Evolutionary conservation across 139 green algal genomes (phyloP).

Genomic region (Zygnema cylindricum): DNA sequence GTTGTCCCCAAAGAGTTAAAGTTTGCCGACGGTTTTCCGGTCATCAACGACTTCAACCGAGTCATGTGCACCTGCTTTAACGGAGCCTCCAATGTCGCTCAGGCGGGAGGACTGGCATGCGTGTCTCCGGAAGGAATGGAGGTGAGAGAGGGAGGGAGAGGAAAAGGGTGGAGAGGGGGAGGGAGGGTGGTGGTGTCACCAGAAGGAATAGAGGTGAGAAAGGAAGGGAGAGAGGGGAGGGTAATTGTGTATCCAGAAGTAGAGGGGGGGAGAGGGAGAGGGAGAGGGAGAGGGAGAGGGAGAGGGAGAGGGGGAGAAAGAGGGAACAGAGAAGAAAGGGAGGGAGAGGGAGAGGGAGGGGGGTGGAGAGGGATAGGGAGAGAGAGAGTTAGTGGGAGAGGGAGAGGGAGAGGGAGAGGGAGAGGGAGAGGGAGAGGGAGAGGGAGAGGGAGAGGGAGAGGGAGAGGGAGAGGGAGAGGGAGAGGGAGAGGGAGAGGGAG

Average conservation of each 20-base stretch:
- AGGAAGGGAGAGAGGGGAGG: not conserved
- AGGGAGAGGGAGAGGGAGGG: no score
- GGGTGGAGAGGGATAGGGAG: no score
- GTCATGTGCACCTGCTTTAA: conserved; percentile 99
- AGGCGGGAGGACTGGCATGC: conserved; percentile 88
- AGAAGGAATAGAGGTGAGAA: conserved; percentile 4
- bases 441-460: not conserved
- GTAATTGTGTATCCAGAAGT: no score
- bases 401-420: not conserved
- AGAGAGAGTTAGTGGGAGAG: no score
- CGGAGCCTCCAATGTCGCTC: conserved; percentile 91
- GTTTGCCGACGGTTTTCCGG: conserved; percentile 81
- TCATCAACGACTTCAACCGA: conserved; percentile 91
- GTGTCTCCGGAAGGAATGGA: conserved; percentile 68
- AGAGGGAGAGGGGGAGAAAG: not conserved
- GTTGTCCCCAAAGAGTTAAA: conserved; percentile 88
- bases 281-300: no score
- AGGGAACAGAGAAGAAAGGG: no score
- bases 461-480: not conserved
- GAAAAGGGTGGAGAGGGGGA: not conserved
- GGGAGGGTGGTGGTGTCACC: not conserved
- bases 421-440: not conserved
- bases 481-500: not conserved
- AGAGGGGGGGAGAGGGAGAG: no score
- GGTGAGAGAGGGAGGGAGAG: not conserved